Evolutionary conservation across 2,329 filamentous ascomycete genomes (phyloP), one percentile per base, ranked within the genome.

Genomic region (Fusarium buxicola): DNA sequence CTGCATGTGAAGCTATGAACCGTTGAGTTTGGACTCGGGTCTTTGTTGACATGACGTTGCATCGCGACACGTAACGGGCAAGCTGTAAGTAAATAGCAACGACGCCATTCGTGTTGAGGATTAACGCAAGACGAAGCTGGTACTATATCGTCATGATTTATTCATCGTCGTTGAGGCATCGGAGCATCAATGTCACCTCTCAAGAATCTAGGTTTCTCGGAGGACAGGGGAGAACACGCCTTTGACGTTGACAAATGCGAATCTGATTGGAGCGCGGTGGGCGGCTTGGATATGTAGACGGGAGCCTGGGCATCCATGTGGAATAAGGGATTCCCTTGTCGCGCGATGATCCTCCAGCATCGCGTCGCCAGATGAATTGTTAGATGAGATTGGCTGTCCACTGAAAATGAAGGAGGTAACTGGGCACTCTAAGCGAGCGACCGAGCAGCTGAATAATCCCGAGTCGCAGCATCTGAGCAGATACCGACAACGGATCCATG

Each of bases 1-100:
- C 46, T 36, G 36, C 48, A 35, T 18, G 21, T 30, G 31, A n/a
- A n/a, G 48, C 18, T 21, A 46, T 24, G 34, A 54, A 47, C 50
- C 50, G 27, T 47, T 48, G 50, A 38, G 35, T 30, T 47, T 32
- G 47, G 24, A 40, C 25, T 34, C 46, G 55, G 44, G 49, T 30
- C 28, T 62, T 51, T 64, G 55, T 64, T 60, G 61, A 52, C 60
- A 56, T 64, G 55, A 62, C 47, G 61, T 63, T 63, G 50, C 60
- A 63, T 66, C 25, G 21, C 40, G 39, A 55, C 41, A 54, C 47
- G 18, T 16, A 58, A 40, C 16, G 25, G 49, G 18, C 15, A 59
- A 55, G 38, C 25, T 36, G 46, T n/a, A 25, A 45, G 43, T 53
- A 53, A 63, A 60, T 52, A 66, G 55, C 34, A 57, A 57, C 49